Evolutionary conservation across 257 asterid species (phyloP), one percentile per base, ranked within the genome.

Genomic region (Scutellaria galericulata): DNA sequence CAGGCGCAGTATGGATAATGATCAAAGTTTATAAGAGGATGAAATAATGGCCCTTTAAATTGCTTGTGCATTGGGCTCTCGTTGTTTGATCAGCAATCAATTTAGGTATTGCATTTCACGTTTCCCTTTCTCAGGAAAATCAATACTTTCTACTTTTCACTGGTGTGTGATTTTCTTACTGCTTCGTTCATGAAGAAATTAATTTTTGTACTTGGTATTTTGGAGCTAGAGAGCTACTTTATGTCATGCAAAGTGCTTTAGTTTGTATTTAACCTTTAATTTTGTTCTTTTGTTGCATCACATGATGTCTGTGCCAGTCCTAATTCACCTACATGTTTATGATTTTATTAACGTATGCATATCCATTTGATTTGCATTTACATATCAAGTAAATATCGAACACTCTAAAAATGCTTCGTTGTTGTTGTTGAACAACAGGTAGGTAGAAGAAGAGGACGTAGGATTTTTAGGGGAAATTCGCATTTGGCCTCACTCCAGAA

Each of bases 1-100:
- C 84, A 86, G 40, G 80, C 14, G 56, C 89, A 86, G 66, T 87
- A 80, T n/a, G 81, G 83, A 64, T 82, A 68, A 77, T 67, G 71
- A 75, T 69, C 82, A 70, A 72, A 56, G 55, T 75, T 27, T 70
- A 65, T 54, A 47, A 31, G 66, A 66, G 11, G 72, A 52, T 50
- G 66, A 57, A 64, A 62, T 62, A 48, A 46, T 77, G 48, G 70
- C 66, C 45, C 52, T 57, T 54, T 39, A 48, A 72, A 57, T 51
- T 73, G 80, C 81, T 72, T 78, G 75, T 80, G 18, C 45, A 50
- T 42, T 75, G 76, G 80, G 72, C 79, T 31, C 75, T 53, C 53
- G 14, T 67, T 68, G 79, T 72, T 18, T 39, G 72, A 48, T 64
- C 83, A 68, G 80, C 80, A 72, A 77, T 67, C 80, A n/a, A 68